Percentiles rank a stretch among this genome's conserved stretches.
phyloP scores from a whole-genome alignment of 2,329 filamentous ascomycete species.

The Paecilomyces formosus region DNA sequence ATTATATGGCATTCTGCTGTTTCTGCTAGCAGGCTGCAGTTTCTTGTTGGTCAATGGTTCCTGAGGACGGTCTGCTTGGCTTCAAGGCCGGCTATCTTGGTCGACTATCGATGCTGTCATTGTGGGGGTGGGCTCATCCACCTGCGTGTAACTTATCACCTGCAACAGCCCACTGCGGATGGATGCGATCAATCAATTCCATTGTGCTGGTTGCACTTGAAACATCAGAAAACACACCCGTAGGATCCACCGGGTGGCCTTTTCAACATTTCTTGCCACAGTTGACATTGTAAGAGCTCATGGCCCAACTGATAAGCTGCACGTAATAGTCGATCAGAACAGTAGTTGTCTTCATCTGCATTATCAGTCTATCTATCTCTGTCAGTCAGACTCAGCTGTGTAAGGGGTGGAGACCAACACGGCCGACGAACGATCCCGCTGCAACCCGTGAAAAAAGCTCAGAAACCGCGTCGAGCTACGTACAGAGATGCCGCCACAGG shows the following conservation, averaged over 20 bases:
- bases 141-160: background rate
- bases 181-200: background rate
- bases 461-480: background rate
- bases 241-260: no score
- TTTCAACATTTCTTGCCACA: no score
- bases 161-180: background rate
- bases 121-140: background rate
- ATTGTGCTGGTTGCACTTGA: background rate
- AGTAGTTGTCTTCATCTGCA: no score
- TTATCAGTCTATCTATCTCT: no score
- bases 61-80: background rate
- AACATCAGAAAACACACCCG: background rate
- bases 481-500: background rate
- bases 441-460: background rate
- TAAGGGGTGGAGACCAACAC: no score
- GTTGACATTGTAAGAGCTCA: no score
- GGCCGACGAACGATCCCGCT: no score
- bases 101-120: background rate
- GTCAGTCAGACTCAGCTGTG: no score
- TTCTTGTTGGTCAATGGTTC: background rate
- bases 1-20: background rate
- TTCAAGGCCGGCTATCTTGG: background rate
- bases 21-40: background rate
- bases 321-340: no score
- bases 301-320: no score